Base-by-base conservation (phyloP, 2,329 filamentous ascomycete species). In the Colletotrichum chrysophilum region DNA sequence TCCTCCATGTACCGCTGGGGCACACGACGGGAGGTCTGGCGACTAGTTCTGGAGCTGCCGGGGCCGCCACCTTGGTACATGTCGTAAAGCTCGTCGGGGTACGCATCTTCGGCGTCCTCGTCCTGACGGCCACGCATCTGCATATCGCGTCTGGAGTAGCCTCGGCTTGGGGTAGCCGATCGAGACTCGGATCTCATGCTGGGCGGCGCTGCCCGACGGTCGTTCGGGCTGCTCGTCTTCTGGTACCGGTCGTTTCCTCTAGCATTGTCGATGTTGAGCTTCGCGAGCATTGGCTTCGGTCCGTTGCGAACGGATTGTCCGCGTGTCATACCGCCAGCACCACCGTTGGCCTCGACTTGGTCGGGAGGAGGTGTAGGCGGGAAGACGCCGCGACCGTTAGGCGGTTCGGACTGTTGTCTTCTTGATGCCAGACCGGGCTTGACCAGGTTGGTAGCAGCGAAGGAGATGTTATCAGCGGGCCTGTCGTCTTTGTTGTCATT, bases 361-460 rank as follows among this genome's bases (percentile, higher is more conserved):
- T 99, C 97, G 7, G 97, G 97, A 8, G 97, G 97, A 55, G 97
- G 97, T n/a, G 97, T 98, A n/a, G 97, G 97, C 21, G 97, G 97
- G 87, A 98, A 98, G 77, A 96, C 91, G 80, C 94, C 95, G 80
- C 95, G 93, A 12, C 74, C 74, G 82, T 91, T 92, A 1, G 95
- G 95, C 10, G 95, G 95, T 82, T 97, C 96, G 21, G 95, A 97
- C 82, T 97, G 95, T 80, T 97, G 95, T 81, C 94, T 91, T 78
- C 94, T 92, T 81, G 94, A 96, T 79, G 91, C 90, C 38, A 98
- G 88, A 66, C 94, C 94, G 36, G 95, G 94, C 83, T 97, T 97
- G 77, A 98, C 96, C 10, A 98, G 91, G 80, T 98, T 98, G 52
- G 95, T 95, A 6, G 96, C 96, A 30, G 95, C 97, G 80, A 94